Percentiles rank a stretch among this genome's conserved stretches.
phyloP scores from a whole-genome alignment of 176 grass and related monocot species.

The Juncus inflexus region DNA sequence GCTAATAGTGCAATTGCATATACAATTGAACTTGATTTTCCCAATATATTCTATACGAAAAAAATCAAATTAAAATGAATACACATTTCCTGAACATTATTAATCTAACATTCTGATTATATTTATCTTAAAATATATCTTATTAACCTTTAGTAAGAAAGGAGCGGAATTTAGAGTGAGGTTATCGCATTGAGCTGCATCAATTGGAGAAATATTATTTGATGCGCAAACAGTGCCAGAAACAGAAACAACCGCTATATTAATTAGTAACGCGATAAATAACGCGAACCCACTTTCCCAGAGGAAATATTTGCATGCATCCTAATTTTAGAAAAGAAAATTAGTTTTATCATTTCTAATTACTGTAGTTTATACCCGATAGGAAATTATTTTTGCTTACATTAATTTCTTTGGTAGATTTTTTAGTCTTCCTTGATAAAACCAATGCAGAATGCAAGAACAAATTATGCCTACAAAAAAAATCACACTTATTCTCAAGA shows the following conservation, averaged over 20 bases:
- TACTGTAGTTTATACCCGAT: neutral
- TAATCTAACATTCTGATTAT: neutral
- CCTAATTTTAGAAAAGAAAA: conserved; percentile 27
- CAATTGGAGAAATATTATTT: conserved; percentile 23
- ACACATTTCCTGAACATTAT: no score
- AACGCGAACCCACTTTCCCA: conserved; percentile 63
- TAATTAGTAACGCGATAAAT: conserved; percentile 61
- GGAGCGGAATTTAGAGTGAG: conserved; percentile 48
- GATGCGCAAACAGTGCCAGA: conserved; percentile 48
- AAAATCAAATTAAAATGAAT: neutral
- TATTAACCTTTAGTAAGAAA: conserved; percentile 64
- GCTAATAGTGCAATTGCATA: conserved; percentile 68
- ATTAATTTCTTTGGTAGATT: conserved; percentile 56
- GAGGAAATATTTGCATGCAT: conserved; percentile 56
- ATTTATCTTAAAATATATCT: neutral
- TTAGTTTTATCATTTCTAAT: neutral
- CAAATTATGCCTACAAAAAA: conserved; percentile 59
- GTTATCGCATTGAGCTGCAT: conserved; percentile 33
- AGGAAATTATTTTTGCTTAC: conserved; percentile 22
- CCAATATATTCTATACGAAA: conserved; percentile 57
- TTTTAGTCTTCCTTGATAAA: conserved; percentile 51
- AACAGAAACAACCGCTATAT: conserved; percentile 59
- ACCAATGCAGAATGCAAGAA: conserved; percentile 84
- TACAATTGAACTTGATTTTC: conserved; percentile 51
- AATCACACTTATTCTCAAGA: conserved; percentile 3